These are phyloP conservation scores for Parathielavia appendiculata DNA, from an alignment of 495 filamentous ascomycete species.

Conservation along the genomic window DNA sequence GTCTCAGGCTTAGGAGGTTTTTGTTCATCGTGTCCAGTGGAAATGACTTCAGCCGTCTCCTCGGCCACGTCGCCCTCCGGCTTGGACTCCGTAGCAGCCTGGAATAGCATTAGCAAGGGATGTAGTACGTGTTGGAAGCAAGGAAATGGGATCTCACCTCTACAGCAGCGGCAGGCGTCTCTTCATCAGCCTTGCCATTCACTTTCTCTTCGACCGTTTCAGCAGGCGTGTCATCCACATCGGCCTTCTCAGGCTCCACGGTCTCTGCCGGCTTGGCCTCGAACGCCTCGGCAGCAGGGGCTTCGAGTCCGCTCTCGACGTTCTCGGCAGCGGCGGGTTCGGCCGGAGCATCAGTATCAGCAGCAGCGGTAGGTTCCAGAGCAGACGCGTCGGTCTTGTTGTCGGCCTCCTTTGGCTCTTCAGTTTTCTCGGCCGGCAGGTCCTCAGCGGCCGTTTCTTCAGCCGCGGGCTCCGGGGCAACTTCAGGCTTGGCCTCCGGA, in stretches of 20 bases:
- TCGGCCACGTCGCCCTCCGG: neutral
- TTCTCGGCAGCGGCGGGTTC: constrained; percentile 21
- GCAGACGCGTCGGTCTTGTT: constrained; percentile 6
- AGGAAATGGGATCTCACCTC: neutral
- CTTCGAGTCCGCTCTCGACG: constrained; percentile 12
- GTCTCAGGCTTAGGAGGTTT: constrained; percentile 11
- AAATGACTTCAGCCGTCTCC: neutral
- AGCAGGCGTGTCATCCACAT: neutral
- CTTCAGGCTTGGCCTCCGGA: constrained; percentile 14
- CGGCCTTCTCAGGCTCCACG: neutral
- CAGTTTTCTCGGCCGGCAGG: neutral
- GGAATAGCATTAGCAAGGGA: neutral
- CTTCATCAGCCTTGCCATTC: neutral
- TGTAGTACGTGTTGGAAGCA: neutral
- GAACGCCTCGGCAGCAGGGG: neutral
- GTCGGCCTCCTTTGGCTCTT: constrained; percentile 8
- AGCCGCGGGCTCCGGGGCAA: neutral
- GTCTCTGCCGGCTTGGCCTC: neutral
- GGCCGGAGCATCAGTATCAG: constrained; percentile 10
- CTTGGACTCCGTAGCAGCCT: constrained; percentile 1
- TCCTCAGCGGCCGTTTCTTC: constrained; percentile 14
- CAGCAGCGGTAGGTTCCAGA: constrained; percentile 10
- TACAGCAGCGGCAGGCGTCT: neutral
- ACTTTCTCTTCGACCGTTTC: constrained; percentile 2
- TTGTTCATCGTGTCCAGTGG: neutral